A percentile compares a stretch with the other conserved stretches of the same genome.
Conservation (phyloP, 139 green algal species). For the Desmodesmus armatus region DNA sequence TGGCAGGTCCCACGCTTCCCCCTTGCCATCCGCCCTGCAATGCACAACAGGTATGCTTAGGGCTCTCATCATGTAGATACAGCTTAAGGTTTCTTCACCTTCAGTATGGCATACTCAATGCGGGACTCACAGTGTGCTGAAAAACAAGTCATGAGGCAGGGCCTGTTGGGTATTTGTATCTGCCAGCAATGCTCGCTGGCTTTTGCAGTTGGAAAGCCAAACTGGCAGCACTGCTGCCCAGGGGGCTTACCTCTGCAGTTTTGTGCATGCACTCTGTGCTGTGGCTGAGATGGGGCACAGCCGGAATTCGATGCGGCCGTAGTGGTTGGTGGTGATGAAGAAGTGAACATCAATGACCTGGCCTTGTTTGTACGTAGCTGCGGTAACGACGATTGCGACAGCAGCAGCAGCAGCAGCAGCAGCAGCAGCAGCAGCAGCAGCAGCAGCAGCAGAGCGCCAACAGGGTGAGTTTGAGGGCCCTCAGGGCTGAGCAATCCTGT, state of each 20-base stretch:
- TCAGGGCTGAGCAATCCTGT: too few relatives aligned
- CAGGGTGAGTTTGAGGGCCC: too few relatives aligned
- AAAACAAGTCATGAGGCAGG: too few relatives aligned
- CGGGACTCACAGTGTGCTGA: too few relatives aligned
- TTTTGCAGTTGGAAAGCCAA: too few relatives aligned
- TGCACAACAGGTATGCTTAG: not conserved
- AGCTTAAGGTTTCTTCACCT: not conserved
- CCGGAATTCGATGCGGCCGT: constrained; percentile 52
- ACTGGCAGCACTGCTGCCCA: too few relatives aligned
- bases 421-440: not conserved
- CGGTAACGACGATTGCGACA: not conserved
- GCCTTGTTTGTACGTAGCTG: constrained; percentile 39
- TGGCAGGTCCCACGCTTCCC: constrained; percentile 22
- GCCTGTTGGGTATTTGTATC: too few relatives aligned
- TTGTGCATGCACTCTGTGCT: not conserved
- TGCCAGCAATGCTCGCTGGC: too few relatives aligned
- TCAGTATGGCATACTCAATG: too few relatives aligned
- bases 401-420: not conserved
- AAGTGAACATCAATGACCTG: constrained; percentile 44
- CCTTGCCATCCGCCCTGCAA: constrained; percentile 41
- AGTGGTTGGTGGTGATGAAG: constrained; percentile 59
- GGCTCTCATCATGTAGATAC: not conserved
- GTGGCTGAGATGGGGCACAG: constrained; percentile 8
- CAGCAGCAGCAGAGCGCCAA: not conserved
- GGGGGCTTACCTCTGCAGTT: constrained; percentile 32